phyloP scores from a whole-genome alignment of 2,329 filamentous ascomycete species.

The Neonectria magnoliae region DNA sequence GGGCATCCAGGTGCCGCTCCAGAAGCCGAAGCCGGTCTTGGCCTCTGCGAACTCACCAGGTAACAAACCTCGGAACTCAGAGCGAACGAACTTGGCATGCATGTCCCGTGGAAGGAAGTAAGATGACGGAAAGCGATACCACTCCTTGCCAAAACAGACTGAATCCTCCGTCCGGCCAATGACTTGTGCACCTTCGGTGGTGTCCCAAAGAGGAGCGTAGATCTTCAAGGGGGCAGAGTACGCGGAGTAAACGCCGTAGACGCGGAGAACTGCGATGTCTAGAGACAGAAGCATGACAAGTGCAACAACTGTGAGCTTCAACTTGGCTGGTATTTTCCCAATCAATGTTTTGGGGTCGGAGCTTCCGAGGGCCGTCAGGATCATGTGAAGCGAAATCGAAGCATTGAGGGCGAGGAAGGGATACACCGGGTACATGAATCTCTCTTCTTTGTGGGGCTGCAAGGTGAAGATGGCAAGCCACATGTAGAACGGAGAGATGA shows the following conservation, averaged over 20 bases:
- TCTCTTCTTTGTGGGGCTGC: conserved; percentile 96
- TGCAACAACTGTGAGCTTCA: conserved; percentile 76
- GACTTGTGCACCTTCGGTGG: conserved; percentile 56
- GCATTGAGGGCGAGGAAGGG: conserved; percentile 91
- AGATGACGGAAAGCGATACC: conserved; percentile 96
- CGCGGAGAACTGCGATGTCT: conserved; percentile 75
- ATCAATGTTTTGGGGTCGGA: conserved; percentile 72
- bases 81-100: conserved; percentile 88
- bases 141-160: conserved; percentile 94
- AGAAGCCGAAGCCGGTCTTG: conserved; percentile 73
- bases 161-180: conserved; percentile 70
- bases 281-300: conserved; percentile 70
- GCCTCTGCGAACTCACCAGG: conserved; percentile 91
- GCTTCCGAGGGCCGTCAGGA: conserved; percentile 79
- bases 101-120: conserved; percentile 88
- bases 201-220: conserved; percentile 73
- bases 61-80: conserved; percentile 87
- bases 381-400: conserved; percentile 82
- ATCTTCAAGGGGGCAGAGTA: conserved; percentile 84
- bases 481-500: conserved; percentile 88
- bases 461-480: conserved; percentile 92
- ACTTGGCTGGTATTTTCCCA: conserved; percentile 75
- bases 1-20: conserved; percentile 84
- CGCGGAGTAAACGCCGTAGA: conserved; percentile 79
- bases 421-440: conserved; percentile 98